These are phyloP conservation scores for Chaetomidium leptoderma DNA, from an alignment of 495 filamentous ascomycete species.

Conservation along the genomic window DNA sequence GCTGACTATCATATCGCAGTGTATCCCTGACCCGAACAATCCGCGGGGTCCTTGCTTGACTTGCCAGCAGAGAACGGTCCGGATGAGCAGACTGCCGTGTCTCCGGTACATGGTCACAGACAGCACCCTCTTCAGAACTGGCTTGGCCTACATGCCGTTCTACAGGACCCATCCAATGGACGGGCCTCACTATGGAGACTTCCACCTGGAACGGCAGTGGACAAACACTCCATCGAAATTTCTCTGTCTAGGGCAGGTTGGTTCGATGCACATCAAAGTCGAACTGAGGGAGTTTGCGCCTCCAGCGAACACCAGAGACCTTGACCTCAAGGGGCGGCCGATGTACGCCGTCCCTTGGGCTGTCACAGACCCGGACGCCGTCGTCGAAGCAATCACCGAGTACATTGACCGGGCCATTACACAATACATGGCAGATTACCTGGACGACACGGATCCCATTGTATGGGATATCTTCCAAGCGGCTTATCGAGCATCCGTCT, in stretches of 20 bases:
- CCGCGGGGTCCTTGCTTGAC: constrained; percentile 33
- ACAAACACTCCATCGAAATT: constrained; percentile 19
- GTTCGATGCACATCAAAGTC: constrained; percentile 23
- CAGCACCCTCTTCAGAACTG: constrained; percentile 36
- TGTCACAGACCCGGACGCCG: constrained; percentile 33
- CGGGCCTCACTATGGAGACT: constrained; percentile 37
- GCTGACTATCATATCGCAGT: constrained; percentile 23
- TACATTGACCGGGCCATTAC: constrained; percentile 30
- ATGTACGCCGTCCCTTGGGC: constrained; percentile 42
- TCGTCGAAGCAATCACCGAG: constrained; percentile 27
- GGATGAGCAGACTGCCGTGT: constrained; percentile 37
- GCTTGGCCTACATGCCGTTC: constrained; percentile 33
- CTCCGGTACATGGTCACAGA: constrained; percentile 41
- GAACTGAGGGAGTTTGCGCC: constrained; percentile 35
- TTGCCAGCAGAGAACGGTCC: constrained; percentile 31
- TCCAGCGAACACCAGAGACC: constrained; percentile 17
- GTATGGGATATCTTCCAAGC: constrained; percentile 38
- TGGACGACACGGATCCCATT: constrained; percentile 34
- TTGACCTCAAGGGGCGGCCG: constrained; percentile 33
- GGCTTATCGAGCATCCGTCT: constrained; percentile 31
- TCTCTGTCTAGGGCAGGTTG: constrained; percentile 32
- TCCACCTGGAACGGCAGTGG: constrained; percentile 35
- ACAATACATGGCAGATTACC: constrained; percentile 29
- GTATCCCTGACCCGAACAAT: constrained; percentile 34
- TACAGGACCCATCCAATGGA: constrained; percentile 33